Base-by-base conservation (phyloP, 1,139 yeast species). In the Kluyveromyces marxianus region DNA sequence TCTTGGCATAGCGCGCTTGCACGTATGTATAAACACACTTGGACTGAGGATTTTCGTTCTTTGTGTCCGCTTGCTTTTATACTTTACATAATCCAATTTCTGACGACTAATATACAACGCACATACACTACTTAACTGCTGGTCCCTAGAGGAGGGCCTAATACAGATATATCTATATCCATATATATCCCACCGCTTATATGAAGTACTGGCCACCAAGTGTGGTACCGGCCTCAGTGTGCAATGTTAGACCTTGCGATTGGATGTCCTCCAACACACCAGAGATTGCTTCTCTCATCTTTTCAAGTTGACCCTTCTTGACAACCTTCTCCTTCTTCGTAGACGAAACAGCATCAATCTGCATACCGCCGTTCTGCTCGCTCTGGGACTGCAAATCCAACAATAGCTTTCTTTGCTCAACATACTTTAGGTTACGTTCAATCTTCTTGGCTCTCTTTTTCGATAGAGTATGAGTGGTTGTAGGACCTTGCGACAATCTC, bases 401-500 rank as follows among this genome's bases (percentile, higher is more conserved):
- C 45, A 68, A 59, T 51, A 76, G 62, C 54, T 71, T 70, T 71
- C 87, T 77, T 51, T 73, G 74, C 48, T 75, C 77, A 32, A 78
- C 74, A 62, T 87, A 86, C 60, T 79, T 82, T 60, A 79, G 73
- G 62, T 85, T 86, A 72, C 96, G 80, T 54, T 81, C 87, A 55
- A 86, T 75, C 69, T 89, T 89, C 70, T 82, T 77, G 40, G 87
- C 81, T 67, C 86, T 81, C 69, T 89, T 89, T 57, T 82, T 86
- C 33, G 95, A 83, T 48, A 87, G 70, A 1, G 88, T 76, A 44
- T 69, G 72, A 41, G 78, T 81, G 36, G 82, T 80, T 47, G 81
- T 57, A 1, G 68, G 68, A 24, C 75, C 73, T n/a, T 69, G 57
- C 44, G 59, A 55, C 32, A 47, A 50, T 35, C 54, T 44, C 42